Percentiles rank a stretch among this genome's conserved stretches.
These are phyloP conservation scores for Calocera cornea DNA, from an alignment of 768 basidiomycete genomes.

Conservation along the genomic window DNA sequence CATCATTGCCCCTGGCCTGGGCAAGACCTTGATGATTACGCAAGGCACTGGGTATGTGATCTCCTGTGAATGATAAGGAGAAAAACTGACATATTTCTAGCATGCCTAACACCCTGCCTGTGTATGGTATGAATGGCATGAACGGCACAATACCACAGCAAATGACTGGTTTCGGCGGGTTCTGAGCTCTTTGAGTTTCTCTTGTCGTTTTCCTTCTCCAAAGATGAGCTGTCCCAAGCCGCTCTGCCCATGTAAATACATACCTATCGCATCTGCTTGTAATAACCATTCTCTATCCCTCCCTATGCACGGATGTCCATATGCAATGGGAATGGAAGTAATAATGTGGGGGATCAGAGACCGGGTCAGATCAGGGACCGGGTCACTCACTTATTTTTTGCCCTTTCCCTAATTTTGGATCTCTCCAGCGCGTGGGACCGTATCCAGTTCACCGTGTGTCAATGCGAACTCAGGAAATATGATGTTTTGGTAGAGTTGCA, in stretches of 20 bases:
- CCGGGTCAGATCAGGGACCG: no score
- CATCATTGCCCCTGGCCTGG: conserved; percentile 75
- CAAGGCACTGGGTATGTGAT: conserved; percentile 49
- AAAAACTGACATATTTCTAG: background rate
- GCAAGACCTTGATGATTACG: conserved; percentile 50
- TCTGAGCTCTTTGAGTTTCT: conserved; percentile 15
- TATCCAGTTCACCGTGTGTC: no score
- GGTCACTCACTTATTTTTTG: no score
- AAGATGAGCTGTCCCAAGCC: background rate
- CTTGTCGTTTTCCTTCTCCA: background rate
- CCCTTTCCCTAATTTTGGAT: no score
- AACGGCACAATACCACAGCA: conserved; percentile 24
- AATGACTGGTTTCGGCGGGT: conserved; percentile 51
- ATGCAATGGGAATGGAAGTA: no score
- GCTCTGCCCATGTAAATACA: background rate
- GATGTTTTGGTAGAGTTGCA: no score
- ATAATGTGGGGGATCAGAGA: no score
- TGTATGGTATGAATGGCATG: background rate
- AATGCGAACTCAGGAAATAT: no score
- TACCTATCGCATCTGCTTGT: background rate
- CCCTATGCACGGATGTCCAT: background rate
- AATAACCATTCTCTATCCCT: background rate
- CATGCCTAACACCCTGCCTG: background rate
- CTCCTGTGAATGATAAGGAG: background rate
- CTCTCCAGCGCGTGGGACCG: no score